Evolutionary conservation across 1,284 basidiomycete species (phyloP), one percentile per base, ranked within the genome.

Genomic region (Cutaneotrichosporon sp.): DNA sequence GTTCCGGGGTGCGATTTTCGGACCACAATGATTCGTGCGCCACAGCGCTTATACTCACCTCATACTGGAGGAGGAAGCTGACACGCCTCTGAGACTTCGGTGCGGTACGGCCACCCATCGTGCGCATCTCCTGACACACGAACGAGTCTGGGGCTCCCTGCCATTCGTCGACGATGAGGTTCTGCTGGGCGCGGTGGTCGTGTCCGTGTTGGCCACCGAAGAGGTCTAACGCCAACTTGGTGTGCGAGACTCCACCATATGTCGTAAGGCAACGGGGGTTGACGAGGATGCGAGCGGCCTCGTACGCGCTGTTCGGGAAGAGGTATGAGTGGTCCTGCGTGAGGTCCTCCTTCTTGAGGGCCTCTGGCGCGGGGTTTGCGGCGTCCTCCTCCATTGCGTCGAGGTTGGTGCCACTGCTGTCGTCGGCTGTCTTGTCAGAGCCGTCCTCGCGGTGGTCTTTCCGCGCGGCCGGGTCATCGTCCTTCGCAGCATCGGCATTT

Each of bases 191-290:
- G 27, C 55, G 31, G 41, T 47, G 42, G 22, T 11, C 10, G 52
- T 78, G 43, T 71, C 69, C 62, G 39, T 67, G 68, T 32, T 66
- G 64, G 27, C 85, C 85, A 0, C 91, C 91, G 65, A 96, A 97
- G 58, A 97, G 74, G 72, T 96, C 91, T 37, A 88, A 75, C 10
- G 92, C 91, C 34, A 97, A 81, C 71, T 90, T 86, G 17, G 90
- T 90, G 72, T 97, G 92, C 60, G 86, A 88, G 4, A 96, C 92
- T 6, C 92, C 92, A 0, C 92, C 92, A 68, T 97, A 97, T 16
- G 92, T 96, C 39, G 92, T 96, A 38, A 93, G 87, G 70, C 92
- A 96, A 12, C 91, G 83, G 5, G 92, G 92, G 70, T 96, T 96
- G 55, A 97, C 86, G 57, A 97, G 75, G 62, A 97, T 94, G 50